A percentile compares a stretch with the other conserved stretches of the same genome.
Conservation (phyloP, 1,139 yeast genomes). For the Candida mesenterica region DNA sequence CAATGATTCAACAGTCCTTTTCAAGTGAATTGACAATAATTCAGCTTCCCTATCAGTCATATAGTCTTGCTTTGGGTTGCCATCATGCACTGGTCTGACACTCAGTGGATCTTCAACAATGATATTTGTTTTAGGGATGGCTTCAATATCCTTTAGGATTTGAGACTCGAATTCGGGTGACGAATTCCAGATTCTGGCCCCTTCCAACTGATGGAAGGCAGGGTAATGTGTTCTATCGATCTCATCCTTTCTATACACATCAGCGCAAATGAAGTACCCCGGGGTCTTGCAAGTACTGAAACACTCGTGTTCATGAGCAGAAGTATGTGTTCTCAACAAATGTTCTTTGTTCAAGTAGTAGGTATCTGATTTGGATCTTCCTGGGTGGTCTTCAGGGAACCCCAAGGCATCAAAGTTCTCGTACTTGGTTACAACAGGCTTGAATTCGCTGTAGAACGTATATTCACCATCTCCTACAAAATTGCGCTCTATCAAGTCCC, state of each 20-base stretch:
- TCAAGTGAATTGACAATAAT: constrained; percentile 73
- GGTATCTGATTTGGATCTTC: constrained; percentile 89
- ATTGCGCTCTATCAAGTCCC: constrained; percentile 67
- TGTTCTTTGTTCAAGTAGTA: constrained; percentile 76
- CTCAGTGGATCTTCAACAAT: constrained; percentile 74
- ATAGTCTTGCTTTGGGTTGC: constrained; percentile 77
- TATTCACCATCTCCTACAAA: constrained; percentile 63
- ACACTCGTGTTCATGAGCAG: constrained; percentile 93
- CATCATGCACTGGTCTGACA: constrained; percentile 38
- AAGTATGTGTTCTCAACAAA: constrained; percentile 87
- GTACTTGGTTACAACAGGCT: constrained; percentile 76
- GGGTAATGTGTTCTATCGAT: constrained; percentile 96
- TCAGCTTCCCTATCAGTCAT: constrained; percentile 71
- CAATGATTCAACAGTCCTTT: constrained; percentile 77
- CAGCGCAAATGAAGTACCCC: constrained; percentile 92
- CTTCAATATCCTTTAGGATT: constrained; percentile 56
- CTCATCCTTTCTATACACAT: constrained; percentile 93
- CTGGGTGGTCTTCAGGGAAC: constrained; percentile 90
- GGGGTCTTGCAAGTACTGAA: constrained; percentile 66
- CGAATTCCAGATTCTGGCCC: constrained; percentile 83
- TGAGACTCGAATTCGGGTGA: constrained; percentile 38
- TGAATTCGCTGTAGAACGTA: constrained; percentile 76
- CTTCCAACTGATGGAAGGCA: constrained; percentile 97
- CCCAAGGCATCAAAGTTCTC: constrained; percentile 92
- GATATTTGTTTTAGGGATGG: constrained; percentile 64